Evolutionary conservation across 75 land plant genomes (phyloP).

Genomic region (Selaginella moellendorffii): DNA sequence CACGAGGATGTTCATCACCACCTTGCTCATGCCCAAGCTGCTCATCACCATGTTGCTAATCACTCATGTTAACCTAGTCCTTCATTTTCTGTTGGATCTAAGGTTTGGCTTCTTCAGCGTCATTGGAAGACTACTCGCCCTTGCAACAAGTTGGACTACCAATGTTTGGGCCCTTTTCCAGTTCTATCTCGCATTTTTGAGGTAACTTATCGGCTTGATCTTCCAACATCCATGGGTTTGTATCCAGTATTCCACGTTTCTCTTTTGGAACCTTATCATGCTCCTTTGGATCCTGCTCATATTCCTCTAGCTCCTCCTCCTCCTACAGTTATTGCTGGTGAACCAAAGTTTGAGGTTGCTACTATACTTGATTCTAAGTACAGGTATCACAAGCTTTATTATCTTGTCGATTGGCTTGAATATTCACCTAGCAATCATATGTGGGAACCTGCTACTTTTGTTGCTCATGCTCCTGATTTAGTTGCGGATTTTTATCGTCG

Average conservation of each 20-base stretch:
- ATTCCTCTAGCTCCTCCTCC: conserved; percentile 10
- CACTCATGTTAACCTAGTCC: not conserved
- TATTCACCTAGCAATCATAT: conserved; percentile 11
- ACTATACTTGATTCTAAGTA: conserved; percentile 13
- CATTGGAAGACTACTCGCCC: not conserved
- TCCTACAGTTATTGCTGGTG: conserved; percentile 9
- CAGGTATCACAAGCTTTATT: conserved; percentile 10
- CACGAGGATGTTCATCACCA: not conserved
- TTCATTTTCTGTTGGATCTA: conserved; percentile 10
- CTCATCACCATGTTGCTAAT: not conserved
- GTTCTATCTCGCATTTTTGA: not conserved
- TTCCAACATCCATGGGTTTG: conserved; percentile 2
- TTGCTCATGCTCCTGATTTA: conserved; percentile 6
- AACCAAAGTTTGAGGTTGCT: conserved; percentile 13
- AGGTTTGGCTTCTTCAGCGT: no score
- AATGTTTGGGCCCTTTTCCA: conserved; percentile 6
- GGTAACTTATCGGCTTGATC: conserved; percentile 14
- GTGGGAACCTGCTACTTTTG: conserved; percentile 10
- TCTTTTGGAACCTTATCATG: conserved; percentile 5
- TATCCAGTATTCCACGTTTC: conserved; percentile 11
- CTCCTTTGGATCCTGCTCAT: conserved; percentile 6
- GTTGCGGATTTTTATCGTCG: conserved; percentile 4
- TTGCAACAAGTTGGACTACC: no score
- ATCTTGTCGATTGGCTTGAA: conserved; percentile 11
- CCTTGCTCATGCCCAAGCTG: conserved; percentile 7